Base-by-base conservation (phyloP, 2,329 filamentous ascomycete genomes). In the Pseudocercospora cruenta region DNA sequence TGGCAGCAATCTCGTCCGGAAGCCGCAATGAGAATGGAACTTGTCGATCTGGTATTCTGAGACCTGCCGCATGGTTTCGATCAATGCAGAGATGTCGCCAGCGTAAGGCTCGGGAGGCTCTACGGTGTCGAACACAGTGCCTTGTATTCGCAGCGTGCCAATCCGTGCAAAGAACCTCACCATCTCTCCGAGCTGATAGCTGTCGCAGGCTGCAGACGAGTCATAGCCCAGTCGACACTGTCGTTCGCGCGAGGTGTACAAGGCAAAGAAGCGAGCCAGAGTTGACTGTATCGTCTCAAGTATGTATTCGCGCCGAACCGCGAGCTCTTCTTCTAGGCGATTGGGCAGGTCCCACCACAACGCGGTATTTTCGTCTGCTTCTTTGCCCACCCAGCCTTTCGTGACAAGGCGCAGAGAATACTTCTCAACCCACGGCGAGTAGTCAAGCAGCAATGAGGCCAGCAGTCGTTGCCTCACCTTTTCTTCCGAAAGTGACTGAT, bases 201-300 rank as follows among this genome's bases (percentile, higher is more conserved):
- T 89, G 79, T 94, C 91, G 76, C 91, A 93, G 49, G 90, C 87
- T 1, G 85, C 79, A 67, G 88, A 91, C 1, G 87, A 88, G 73
- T 92, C 90, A 77, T 93, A 93, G 60, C 91, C 90, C 0, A 92
- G 83, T 72, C 87, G 88, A 77, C 91, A 93, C 75, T 93, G 91
- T 26, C 82, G 78, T 28, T 83, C 83, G n/a, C 88, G 86, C 9
- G 90, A 90, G 0, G 87, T 86, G 76, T 93, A 93, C 0, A 91
- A 80, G 6, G 77, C 75, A 2, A 93, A 79, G 64, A 92, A 93
- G 75, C 93, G 87, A 0, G 82, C 81, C 66, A 89, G 89, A 0
- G 93, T 81, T 0, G 90, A 92, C 62, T 90, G 87, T 54, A 93
- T 82, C 1, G 90, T 90, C 71, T 89, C 86, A 19, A 93, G 81